Evolutionary conservation across 108 stramenopile genomes (phyloP).

Genomic region (Discostella stelligeroides): DNA sequence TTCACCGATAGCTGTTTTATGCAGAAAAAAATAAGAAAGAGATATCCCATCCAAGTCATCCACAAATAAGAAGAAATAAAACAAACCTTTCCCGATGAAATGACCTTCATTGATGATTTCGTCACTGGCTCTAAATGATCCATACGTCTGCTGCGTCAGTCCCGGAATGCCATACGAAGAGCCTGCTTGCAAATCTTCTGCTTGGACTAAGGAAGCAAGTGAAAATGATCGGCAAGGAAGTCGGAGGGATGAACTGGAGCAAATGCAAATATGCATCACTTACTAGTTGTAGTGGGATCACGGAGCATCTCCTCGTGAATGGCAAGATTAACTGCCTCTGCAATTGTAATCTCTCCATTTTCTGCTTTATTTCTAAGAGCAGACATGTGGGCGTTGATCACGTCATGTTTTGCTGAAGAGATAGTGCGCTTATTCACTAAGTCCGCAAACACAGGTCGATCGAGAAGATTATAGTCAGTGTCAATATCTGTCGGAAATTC

Average conservation of each 20-base stretch:
- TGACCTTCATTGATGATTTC: conserved; percentile 80
- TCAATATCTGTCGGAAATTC: conserved; percentile 61
- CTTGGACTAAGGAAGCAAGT: conserved; percentile 32
- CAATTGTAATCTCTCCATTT: conserved; percentile 57
- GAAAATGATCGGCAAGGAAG: background rate
- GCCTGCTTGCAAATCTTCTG: conserved; percentile 71
- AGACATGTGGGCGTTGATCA: conserved; percentile 34
- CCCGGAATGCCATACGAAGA: conserved; percentile 69
- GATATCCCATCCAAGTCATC: too few species aligned
- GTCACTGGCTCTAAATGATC: conserved; percentile 60
- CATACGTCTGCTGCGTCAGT: conserved; percentile 69
- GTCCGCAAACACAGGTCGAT: conserved; percentile 40
- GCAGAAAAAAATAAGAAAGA: too few species aligned
- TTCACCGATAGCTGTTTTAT: conserved; percentile 60
- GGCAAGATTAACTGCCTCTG: conserved; percentile 70
- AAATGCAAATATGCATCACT: background rate
- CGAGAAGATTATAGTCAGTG: conserved; percentile 62
- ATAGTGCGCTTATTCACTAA: conserved; percentile 37
- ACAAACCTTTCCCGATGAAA: conserved; percentile 55
- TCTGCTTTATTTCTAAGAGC: conserved; percentile 32
- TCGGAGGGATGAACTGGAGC: too few species aligned
- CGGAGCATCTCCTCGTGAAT: conserved; percentile 73
- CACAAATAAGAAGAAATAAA: background rate
- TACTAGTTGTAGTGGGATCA: conserved; percentile 63
- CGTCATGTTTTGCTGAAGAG: conserved; percentile 20